Evolutionary conservation across 2,329 filamentous ascomycete genomes (phyloP).

Genomic region (Talaromyces funiculosus): DNA sequence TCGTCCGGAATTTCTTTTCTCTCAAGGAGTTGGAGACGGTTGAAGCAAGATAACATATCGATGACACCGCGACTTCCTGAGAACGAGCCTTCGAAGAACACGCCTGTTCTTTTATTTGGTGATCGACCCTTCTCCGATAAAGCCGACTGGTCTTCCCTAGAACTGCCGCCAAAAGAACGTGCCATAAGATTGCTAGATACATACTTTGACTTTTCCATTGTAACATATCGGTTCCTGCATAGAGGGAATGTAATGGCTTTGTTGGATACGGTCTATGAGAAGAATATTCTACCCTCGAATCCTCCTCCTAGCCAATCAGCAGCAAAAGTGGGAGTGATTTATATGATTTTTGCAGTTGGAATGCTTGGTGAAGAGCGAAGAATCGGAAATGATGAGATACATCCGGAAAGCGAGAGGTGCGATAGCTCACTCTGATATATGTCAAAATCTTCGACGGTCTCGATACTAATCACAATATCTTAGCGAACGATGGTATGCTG

Average conservation of each 20-base stretch:
- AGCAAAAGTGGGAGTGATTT: conserved; percentile 44
- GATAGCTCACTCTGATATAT: background rate
- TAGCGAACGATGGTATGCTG: conserved; percentile 36
- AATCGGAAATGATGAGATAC: conserved; percentile 20
- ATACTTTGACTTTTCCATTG: conserved; percentile 57
- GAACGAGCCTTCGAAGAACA: conserved; percentile 33
- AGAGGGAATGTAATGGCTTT: conserved; percentile 49
- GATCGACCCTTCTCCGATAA: conserved; percentile 45
- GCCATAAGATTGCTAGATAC: conserved; percentile 44
- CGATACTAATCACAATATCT: background rate
- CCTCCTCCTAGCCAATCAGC: conserved; percentile 39
- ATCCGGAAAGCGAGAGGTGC: conserved; percentile 27
- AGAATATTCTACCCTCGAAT: conserved; percentile 32
- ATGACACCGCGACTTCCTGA: conserved; percentile 25
- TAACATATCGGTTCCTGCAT: conserved; percentile 56
- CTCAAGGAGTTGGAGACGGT: conserved; percentile 61
- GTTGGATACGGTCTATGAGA: conserved; percentile 38
- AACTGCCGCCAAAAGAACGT: conserved; percentile 36
- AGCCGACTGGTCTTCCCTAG: conserved; percentile 28
- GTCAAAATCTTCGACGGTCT: background rate
- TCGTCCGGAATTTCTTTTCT: conserved; percentile 52
- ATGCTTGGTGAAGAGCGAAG: conserved; percentile 43
- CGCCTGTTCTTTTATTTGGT: conserved; percentile 46
- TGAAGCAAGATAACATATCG: conserved; percentile 50
- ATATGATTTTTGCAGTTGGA: conserved; percentile 46